Evolutionary conservation across 306 rosid species (phyloP).

Genomic region (Morella rubra): DNA sequence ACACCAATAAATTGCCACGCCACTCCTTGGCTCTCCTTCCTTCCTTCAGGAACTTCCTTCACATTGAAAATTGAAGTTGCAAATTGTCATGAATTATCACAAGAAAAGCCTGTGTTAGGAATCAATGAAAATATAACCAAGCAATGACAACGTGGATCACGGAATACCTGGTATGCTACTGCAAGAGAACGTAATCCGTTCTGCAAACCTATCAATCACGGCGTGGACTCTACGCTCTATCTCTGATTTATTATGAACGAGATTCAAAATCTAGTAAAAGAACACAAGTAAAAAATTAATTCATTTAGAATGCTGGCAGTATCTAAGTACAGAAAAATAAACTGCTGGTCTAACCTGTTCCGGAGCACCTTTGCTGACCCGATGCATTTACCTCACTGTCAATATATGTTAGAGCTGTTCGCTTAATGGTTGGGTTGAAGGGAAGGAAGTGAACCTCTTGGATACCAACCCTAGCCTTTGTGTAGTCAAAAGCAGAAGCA

Average conservation of each 20-base stretch:
- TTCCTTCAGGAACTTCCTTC: slow-evolving; percentile 83
- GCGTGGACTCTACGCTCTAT: slow-evolving; percentile 66
- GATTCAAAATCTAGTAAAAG: slow-evolving; percentile 67
- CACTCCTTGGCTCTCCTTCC: slow-evolving; percentile 71
- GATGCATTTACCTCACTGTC: slow-evolving; percentile 74
- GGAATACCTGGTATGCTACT: slow-evolving; percentile 72
- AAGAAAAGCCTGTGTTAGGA: neutral
- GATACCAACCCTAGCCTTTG: slow-evolving; percentile 74
- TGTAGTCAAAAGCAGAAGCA: slow-evolving; percentile 20
- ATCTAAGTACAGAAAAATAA: slow-evolving; percentile 1
- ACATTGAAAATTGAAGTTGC: slow-evolving; percentile 3
- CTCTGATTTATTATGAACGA: slow-evolving; percentile 66
- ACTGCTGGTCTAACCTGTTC: slow-evolving; percentile 60
- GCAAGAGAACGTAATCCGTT: slow-evolving; percentile 86
- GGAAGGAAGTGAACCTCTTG: slow-evolving; percentile 87
- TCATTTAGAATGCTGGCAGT: slow-evolving; percentile 16
- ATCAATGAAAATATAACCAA: neutral
- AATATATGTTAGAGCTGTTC: slow-evolving; percentile 79
- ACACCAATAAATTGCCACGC: slow-evolving; percentile 78
- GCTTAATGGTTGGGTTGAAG: slow-evolving; percentile 82
- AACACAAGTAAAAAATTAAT: slow-evolving; percentile 24
- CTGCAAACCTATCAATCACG: slow-evolving; percentile 73
- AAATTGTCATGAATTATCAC: slow-evolving; percentile 1
- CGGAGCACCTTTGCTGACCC: slow-evolving; percentile 91
- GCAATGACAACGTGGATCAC: neutral